A percentile compares a stretch with the other conserved stretches of the same genome.
Conservation (phyloP, 306 rosid species). For the Begonia loranthoides region DNA sequence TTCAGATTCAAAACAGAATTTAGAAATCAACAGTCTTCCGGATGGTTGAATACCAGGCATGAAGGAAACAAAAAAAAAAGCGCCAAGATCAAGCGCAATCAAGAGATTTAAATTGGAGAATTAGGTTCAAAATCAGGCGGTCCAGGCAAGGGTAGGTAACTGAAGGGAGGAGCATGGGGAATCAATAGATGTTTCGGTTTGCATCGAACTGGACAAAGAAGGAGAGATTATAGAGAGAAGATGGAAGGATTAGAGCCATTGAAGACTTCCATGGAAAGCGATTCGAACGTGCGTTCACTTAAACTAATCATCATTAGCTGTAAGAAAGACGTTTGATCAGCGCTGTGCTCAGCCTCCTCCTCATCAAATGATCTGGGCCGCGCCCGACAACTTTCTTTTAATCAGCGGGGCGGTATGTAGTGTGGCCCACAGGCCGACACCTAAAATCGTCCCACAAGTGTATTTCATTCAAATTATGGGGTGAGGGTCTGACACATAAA, state of each 20-base stretch:
- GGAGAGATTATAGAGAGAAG: background rate
- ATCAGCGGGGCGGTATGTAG: no score
- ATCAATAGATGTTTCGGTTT: background rate
- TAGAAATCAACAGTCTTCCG: background rate
- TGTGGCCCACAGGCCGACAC: no score
- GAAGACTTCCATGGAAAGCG: no score
- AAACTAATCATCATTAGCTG: no score
- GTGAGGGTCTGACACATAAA: no score
- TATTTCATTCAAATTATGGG: no score
- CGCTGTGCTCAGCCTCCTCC: no score
- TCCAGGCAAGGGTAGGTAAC: background rate
- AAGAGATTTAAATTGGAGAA: background rate
- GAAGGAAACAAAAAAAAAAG: background rate
- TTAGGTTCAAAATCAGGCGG: background rate
- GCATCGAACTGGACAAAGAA: background rate
- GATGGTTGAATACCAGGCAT: background rate
- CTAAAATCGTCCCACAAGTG: no score
- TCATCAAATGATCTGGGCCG: no score
- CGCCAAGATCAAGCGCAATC: background rate
- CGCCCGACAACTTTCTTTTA: no score
- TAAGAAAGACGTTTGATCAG: background rate
- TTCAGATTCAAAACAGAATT: background rate
- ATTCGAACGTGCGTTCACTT: no score
- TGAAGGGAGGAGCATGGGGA: background rate
- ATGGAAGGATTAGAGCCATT: no score